Evolutionary conservation across 345 rosid genomes (phyloP).

Genomic region (Pugionium cornutum): DNA sequence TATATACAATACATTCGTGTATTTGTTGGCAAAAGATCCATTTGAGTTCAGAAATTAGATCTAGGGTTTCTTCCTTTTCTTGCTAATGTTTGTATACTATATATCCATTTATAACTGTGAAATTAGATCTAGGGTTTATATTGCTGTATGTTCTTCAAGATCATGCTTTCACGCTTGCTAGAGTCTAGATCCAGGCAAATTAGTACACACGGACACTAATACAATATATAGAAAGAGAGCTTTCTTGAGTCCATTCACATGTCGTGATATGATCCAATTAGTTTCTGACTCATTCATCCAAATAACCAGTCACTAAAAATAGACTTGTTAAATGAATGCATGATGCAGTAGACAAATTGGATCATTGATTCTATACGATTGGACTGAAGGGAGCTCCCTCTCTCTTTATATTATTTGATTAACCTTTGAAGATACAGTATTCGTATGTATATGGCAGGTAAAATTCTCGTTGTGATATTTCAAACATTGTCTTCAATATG

Average conservation of each 20-base stretch:
- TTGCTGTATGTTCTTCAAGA: constrained; percentile 15
- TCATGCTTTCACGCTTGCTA: constrained; percentile 6
- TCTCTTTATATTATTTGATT: not conserved
- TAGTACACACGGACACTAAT: not conserved
- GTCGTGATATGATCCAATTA: constrained; percentile 71
- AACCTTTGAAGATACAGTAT: too few species aligned
- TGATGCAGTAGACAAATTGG: constrained; percentile 96
- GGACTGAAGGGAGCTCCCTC: constrained; percentile 99
- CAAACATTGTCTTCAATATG: not conserved
- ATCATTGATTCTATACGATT: constrained; percentile 68
- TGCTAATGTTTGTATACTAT: too few species aligned
- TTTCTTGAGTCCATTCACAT: constrained; percentile 93
- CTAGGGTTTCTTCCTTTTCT: not conserved
- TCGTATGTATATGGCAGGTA: not conserved
- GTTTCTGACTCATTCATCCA: constrained; percentile 99
- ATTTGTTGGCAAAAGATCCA: constrained; percentile 1
- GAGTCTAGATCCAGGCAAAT: constrained; percentile 18
- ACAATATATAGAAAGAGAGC: constrained; percentile 47
- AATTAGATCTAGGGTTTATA: constrained; percentile 32
- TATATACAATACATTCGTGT: not conserved
- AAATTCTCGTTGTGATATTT: not conserved
- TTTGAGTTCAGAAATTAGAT: not conserved
- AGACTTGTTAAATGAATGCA: constrained; percentile 81
- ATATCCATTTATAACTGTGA: not conserved
- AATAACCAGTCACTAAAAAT: constrained; percentile 51